A percentile compares a stretch with the other conserved stretches of the same genome.
Conservation (phyloP, 2,329 filamentous ascomycete genomes). For the Colletotrichum sansevieriae region DNA sequence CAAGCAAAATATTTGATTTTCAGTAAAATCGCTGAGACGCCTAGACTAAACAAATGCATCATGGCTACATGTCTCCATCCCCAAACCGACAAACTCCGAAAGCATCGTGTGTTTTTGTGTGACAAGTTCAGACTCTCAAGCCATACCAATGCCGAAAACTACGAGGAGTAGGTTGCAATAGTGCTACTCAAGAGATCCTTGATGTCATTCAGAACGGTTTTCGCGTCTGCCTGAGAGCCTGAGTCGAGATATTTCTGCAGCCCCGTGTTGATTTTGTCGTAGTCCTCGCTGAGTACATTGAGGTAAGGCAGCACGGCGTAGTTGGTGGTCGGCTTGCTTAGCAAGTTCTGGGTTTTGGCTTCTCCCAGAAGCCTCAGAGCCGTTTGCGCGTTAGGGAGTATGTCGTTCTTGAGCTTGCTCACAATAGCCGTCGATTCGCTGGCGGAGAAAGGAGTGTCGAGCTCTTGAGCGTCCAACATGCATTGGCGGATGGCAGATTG, state of each 20-base stretch:
- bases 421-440: not conserved
- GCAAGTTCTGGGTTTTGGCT: not conserved
- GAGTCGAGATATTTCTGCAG: slow-evolving; percentile 39
- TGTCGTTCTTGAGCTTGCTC: slow-evolving; percentile 1
- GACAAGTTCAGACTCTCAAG: not conserved
- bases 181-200: not conserved
- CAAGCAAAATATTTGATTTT: too few relatives aligned
- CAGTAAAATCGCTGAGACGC: too few relatives aligned
- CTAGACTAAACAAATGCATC: too few relatives aligned
- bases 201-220: not conserved
- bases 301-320: slow-evolving; percentile 17
- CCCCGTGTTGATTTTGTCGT: not conserved
- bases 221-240: not conserved
- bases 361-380: not conserved
- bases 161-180: not conserved
- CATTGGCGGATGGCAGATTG: not conserved
- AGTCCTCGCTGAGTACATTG: not conserved
- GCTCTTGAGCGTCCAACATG: slow-evolving; percentile 16
- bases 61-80: too few relatives aligned
- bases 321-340: not conserved
- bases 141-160: not conserved
- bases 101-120: not conserved
- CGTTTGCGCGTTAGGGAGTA: not conserved
- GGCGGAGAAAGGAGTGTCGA: not conserved
- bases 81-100: too few relatives aligned